Evolutionary conservation across 176 grass and related monocot genomes (phyloP), one percentile per base, ranked within the genome.

Genomic region (Ensete ventricosum): DNA sequence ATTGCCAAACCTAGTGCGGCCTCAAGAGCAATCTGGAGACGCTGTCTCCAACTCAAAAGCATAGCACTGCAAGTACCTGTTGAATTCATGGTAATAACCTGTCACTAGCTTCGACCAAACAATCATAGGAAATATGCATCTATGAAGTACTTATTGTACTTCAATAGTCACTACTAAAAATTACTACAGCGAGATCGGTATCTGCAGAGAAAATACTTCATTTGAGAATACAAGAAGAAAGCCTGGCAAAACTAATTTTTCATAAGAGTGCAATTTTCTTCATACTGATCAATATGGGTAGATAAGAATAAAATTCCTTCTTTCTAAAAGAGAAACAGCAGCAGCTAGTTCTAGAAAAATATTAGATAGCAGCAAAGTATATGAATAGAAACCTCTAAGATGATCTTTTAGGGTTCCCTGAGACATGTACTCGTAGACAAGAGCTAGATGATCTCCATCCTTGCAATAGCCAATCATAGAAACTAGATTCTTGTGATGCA

Each of bases 401-500:
- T 83, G 80, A 19, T 75, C 53, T 26, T 81, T 26, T 19, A 88
- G 82, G 29, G 57, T 72, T 73, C 88, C 84, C 53, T 81, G 81
- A 14, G 80, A 43, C 84, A 90, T 84, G 48, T 81, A 87, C 64
- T 90, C 88, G 73, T 86, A 90, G 2, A 90, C 81, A 79, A 90
- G 84, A 53, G 73, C 84, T 34, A 84, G 24, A 72, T 84, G 76
- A 29, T 82, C 80, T 54, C 83, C 78, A 51, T 88, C 91, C 77
- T 85, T 88, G 83, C 91, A 95, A 75, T 86, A 90, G 24, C 88
- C 91, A 76, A 90, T 77, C 81, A 86, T 73, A 9, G 88, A 90
- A 68, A 96, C 88, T 26, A 96, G 66, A 54, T 88, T 87, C 27
- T 69, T 90, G 64, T 91, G 91, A 73, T 91, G 91, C 83, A 96